Percentiles rank a stretch among this genome's conserved stretches.
These are phyloP conservation scores for Magnaporthiopsis poae DNA, from an alignment of 2,329 filamentous ascomycete species.

Conservation along the genomic window DNA sequence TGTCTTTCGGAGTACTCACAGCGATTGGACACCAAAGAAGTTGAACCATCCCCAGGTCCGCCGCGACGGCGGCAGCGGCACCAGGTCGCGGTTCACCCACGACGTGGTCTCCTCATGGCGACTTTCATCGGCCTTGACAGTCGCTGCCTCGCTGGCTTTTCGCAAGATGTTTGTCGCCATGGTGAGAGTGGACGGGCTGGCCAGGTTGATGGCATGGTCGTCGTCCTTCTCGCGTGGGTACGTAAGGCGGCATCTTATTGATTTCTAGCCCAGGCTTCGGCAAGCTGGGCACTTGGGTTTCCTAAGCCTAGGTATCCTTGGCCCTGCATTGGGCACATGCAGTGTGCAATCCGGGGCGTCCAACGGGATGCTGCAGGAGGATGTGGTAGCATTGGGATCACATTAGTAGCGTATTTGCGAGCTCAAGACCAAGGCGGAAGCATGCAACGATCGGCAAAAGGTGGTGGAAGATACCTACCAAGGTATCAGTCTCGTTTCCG, in stretches of 20 bases:
- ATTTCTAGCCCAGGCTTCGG: no score
- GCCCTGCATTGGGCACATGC: background rate
- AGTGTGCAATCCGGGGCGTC: background rate
- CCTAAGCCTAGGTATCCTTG: background rate
- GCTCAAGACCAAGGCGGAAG: background rate
- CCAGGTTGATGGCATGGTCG: background rate
- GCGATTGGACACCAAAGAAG: background rate
- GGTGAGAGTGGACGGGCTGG: no score
- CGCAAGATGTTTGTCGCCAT: background rate
- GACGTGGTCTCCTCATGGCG: slow-evolving; percentile 30
- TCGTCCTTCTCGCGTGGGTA: background rate
- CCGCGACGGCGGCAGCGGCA: slow-evolving; percentile 30
- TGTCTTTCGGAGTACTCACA: background rate
- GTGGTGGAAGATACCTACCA: background rate
- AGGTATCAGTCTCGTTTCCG: no score
- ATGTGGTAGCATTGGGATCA: no score
- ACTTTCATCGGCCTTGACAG: slow-evolving; percentile 2
- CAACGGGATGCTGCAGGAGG: background rate
- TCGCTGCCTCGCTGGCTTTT: background rate
- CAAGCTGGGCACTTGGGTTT: background rate
- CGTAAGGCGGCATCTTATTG: no score
- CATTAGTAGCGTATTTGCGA: background rate
- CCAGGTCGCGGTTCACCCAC: slow-evolving; percentile 38
- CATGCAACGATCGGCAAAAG: background rate
- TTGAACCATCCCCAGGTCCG: slow-evolving; percentile 25